Conservation (phyloP, 2,329 filamentous ascomycete species). For the Dissoconium aciculare region DNA sequence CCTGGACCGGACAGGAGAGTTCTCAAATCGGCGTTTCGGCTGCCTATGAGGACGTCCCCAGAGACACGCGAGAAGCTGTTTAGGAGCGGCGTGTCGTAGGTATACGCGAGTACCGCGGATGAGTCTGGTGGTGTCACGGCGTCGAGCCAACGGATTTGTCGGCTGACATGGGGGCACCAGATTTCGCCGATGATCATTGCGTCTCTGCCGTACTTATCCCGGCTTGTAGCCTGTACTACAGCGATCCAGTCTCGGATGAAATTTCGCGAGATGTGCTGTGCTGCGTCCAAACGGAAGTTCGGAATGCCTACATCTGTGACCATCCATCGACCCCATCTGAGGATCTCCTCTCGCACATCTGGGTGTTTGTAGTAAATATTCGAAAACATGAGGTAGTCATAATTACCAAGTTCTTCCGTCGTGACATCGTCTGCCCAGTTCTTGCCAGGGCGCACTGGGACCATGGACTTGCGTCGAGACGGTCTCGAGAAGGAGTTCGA, state of each 20-base stretch:
- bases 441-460: slow-evolving; percentile 33
- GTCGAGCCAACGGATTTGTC: slow-evolving; percentile 40
- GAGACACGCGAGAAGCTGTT: slow-evolving; percentile 51
- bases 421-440: slow-evolving; percentile 49
- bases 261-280: slow-evolving; percentile 55
- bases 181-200: slow-evolving; percentile 58
- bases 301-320: slow-evolving; percentile 43
- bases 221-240: slow-evolving; percentile 36
- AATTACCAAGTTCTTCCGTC: slow-evolving; percentile 50
- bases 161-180: slow-evolving; percentile 45
- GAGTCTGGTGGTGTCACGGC: slow-evolving; percentile 16
- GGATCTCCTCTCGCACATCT: slow-evolving; percentile 49
- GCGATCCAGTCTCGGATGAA: slow-evolving; percentile 52
- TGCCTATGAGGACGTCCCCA: slow-evolving; percentile 25
- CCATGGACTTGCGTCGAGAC: not conserved
- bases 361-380: slow-evolving; percentile 51
- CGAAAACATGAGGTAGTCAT: slow-evolving; percentile 56
- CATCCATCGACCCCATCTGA: slow-evolving; percentile 55
- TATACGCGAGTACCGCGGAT: slow-evolving; percentile 37
- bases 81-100: slow-evolving; percentile 56
- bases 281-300: slow-evolving; percentile 57
- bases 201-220: slow-evolving; percentile 24
- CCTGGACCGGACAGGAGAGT: slow-evolving; percentile 17
- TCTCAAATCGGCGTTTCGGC: slow-evolving; percentile 44
- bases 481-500: slow-evolving; percentile 1